Conservation (phyloP, 2,329 filamentous ascomycete genomes). For the Parastagonospora avenae region DNA sequence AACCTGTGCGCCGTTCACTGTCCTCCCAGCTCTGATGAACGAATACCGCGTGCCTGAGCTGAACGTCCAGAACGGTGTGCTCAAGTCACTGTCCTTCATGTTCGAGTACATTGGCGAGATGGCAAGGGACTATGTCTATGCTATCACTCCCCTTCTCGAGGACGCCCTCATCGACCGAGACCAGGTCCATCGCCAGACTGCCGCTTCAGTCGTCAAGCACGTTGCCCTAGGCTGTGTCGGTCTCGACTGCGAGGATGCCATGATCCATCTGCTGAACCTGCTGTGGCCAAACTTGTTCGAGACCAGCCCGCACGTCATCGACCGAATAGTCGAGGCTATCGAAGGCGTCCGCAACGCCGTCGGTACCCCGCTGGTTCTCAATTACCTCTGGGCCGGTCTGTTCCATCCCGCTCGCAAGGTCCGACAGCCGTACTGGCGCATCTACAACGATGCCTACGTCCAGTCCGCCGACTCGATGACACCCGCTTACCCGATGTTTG, state of each 20-base stretch:
- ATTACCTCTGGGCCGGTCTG: slow-evolving; percentile 96
- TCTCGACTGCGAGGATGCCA: slow-evolving; percentile 95
- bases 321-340: slow-evolving; percentile 95
- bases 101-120: slow-evolving; percentile 99
- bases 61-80: slow-evolving; percentile 97
- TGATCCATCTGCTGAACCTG: slow-evolving; percentile 96
- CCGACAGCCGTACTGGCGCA: slow-evolving; percentile 89
- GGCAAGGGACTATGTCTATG: slow-evolving; percentile 99
- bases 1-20: slow-evolving; percentile 97
- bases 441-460: slow-evolving; percentile 98
- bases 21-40: slow-evolving; percentile 98
- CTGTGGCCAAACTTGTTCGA: slow-evolving; percentile 97
- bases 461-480: slow-evolving; percentile 93
- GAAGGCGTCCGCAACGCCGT: slow-evolving; percentile 94
- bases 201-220: slow-evolving; percentile 95
- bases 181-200: slow-evolving; percentile 96
- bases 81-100: slow-evolving; percentile 95
- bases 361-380: slow-evolving; percentile 89
- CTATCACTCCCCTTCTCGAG: slow-evolving; percentile 92
- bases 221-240: slow-evolving; percentile 97
- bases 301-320: slow-evolving; percentile 96
- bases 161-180: slow-evolving; percentile 97
- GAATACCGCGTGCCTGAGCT: slow-evolving; percentile 98
- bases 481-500: slow-evolving; percentile 89
- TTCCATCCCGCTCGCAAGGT: slow-evolving; percentile 98